Evolutionary conservation across 208 protist genomes (phyloP).

Genomic region (Paratrypanosoma confusum): DNA sequence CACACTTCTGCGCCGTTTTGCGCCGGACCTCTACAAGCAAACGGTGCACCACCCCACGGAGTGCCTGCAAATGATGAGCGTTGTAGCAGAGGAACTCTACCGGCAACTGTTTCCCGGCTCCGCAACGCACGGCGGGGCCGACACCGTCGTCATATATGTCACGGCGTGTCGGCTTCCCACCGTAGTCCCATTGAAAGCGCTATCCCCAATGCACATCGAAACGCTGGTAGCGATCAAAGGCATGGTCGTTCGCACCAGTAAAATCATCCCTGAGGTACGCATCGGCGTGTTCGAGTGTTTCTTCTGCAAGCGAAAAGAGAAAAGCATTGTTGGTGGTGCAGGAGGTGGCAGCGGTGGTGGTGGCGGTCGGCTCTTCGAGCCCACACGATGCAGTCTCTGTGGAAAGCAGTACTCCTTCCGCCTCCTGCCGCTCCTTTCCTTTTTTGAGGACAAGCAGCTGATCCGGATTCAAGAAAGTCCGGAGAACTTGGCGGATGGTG

Average conservation of each 20-base stretch:
- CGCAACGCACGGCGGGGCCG: conserved; percentile 19
- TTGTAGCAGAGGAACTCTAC: conserved; percentile 67
- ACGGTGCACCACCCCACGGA: conserved; percentile 70
- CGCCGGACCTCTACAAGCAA: conserved; percentile 47
- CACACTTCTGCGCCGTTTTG: conserved; percentile 27
- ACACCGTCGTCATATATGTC: conserved; percentile 51
- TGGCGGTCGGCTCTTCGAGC: conserved; percentile 93
- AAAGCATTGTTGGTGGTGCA: conserved; percentile 53
- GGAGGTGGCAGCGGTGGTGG: too few species aligned
- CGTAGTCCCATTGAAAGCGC: conserved; percentile 50
- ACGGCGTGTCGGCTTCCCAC: conserved; percentile 51
- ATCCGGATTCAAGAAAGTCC: conserved; percentile 98
- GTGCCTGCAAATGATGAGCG: conserved; percentile 81
- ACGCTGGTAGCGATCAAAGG: conserved; percentile 77
- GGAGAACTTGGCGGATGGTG: conserved; percentile 96
- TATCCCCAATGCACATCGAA: conserved; percentile 72
- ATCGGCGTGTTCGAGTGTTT: conserved; percentile 94
- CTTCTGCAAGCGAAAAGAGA: conserved; percentile 79
- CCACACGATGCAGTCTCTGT: conserved; percentile 90
- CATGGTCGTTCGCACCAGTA: conserved; percentile 88
- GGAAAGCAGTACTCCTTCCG: conserved; percentile 72
- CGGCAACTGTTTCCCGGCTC: conserved; percentile 12
- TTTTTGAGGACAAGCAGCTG: conserved; percentile 95
- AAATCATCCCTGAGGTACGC: conserved; percentile 87
- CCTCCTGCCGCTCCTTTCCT: conserved; percentile 94